phyloP scores from a whole-genome alignment of 768 basidiomycete genomes.

The Amanita thiersii region DNA sequence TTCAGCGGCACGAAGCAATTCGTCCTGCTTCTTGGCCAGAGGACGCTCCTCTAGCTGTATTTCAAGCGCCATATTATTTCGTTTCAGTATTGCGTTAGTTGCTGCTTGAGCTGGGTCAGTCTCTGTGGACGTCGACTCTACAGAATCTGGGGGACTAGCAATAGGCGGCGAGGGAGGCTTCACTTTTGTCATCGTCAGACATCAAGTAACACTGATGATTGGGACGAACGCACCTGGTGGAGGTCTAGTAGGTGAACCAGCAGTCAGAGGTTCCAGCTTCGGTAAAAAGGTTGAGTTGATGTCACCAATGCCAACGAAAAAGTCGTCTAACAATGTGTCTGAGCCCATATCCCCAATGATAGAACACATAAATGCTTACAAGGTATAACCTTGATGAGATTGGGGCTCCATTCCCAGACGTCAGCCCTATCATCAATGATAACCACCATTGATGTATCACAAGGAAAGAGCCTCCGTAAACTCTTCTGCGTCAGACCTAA shows the following conservation, averaged over 20 bases:
- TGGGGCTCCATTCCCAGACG: slow-evolving; percentile 97
- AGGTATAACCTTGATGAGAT: slow-evolving; percentile 93
- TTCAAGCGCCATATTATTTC: slow-evolving; percentile 71
- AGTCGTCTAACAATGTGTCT: too few species aligned
- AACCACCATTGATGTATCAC: slow-evolving; percentile 97
- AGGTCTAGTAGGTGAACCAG: slow-evolving; percentile 22
- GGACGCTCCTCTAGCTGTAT: slow-evolving; percentile 83
- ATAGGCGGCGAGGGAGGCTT: slow-evolving; percentile 9
- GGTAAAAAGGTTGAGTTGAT: slow-evolving; percentile 95
- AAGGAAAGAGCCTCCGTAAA: slow-evolving; percentile 87
- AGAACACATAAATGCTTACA: too few species aligned
- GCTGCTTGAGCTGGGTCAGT: slow-evolving; percentile 34
- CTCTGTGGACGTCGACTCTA: slow-evolving; percentile 22
- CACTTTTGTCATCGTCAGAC: background rate
- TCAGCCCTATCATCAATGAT: slow-evolving; percentile 98
- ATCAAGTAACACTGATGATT: slow-evolving; percentile 1
- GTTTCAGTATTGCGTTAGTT: slow-evolving; percentile 51
- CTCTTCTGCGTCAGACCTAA: slow-evolving; percentile 87
- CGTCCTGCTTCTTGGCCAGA: slow-evolving; percentile 79
- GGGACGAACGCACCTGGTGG: slow-evolving; percentile 11
- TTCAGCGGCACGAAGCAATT: slow-evolving; percentile 34
- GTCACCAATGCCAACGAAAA: slow-evolving; percentile 96
- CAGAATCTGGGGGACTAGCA: slow-evolving; percentile 16
- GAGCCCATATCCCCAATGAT: too few species aligned
- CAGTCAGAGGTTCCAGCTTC: slow-evolving; percentile 52